A percentile compares a stretch with the other conserved stretches of the same genome.
phyloP scores from a whole-genome alignment of 2,329 filamentous ascomycete species.

The Fusarium sp. region DNA sequence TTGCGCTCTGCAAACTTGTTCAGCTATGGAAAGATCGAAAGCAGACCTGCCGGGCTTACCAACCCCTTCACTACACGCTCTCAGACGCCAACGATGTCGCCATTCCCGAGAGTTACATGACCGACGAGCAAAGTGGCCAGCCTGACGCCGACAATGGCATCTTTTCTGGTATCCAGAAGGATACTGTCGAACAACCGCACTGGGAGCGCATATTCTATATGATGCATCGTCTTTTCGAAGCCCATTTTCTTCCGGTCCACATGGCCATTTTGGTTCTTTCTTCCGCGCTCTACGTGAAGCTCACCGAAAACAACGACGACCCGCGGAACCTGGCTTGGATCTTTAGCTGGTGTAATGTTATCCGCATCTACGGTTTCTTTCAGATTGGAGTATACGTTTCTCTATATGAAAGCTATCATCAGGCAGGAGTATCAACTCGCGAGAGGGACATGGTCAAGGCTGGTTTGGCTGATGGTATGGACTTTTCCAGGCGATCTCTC shows the following conservation, averaged over 20 bases:
- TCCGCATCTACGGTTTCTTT: constrained; percentile 72
- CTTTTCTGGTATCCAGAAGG: constrained; percentile 67
- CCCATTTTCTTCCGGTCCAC: constrained; percentile 78
- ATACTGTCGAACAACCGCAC: constrained; percentile 63
- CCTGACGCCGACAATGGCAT: constrained; percentile 61
- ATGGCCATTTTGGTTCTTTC: constrained; percentile 73
- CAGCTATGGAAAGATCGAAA: constrained; percentile 70
- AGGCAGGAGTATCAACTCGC: constrained; percentile 68
- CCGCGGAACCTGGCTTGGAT: constrained; percentile 68
- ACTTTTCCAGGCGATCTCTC: constrained; percentile 70
- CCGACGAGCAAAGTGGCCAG: constrained; percentile 55
- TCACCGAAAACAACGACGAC: constrained; percentile 64
- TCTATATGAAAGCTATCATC: constrained; percentile 76
- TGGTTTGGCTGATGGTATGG: constrained; percentile 72
- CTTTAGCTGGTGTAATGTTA: constrained; percentile 68
- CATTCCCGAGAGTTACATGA: constrained; percentile 60
- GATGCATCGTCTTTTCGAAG: constrained; percentile 77
- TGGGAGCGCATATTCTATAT: constrained; percentile 70
- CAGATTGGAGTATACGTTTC: constrained; percentile 72
- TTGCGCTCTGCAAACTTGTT: constrained; percentile 68
- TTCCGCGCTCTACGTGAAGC: constrained; percentile 69
- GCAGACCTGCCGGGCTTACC: constrained; percentile 66
- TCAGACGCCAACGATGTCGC: constrained; percentile 61
- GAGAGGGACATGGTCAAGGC: constrained; percentile 75
- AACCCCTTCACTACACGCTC: constrained; percentile 65